Base-by-base conservation (phyloP, 2,329 filamentous ascomycete genomes). In the Annulohypoxylon truncatum region DNA sequence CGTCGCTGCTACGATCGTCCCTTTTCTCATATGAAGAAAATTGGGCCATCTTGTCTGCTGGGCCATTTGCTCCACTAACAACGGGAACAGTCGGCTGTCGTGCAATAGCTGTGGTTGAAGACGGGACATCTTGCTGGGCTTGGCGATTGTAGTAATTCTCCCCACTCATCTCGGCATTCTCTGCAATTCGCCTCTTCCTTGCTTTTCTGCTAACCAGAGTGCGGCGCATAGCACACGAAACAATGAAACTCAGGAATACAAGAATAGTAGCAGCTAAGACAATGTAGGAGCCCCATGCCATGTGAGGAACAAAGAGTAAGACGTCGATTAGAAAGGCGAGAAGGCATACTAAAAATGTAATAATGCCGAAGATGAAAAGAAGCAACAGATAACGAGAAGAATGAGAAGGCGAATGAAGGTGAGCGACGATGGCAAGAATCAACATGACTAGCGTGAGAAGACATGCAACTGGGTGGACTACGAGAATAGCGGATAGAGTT, bases 161-260 rank as follows among this genome's bases (percentile, higher is more conserved):
- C 26, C 95, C 95, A 77, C 92, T 98, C 94, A 98, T 98, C 77
- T 98, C 94, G 6, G 94, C 93, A 77, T 98, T 97, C 78, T 96
- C 92, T 2, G 90, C 93, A 76, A 98, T 96, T 47, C 93, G 89
- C 82, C 90, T 93, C 84, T 96, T 94, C 67, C 94, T 88, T n/a
- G 94, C 92, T 82, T 97, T 97, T 73, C 95, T 89, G 78, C 92
- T 92, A 66, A 97, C 92, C 61, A 98, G 83, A 2, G 94, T 96
- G 65, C 95, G 89, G 69, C 96, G 91, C 94, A 98, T 98, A 20
- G 93, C 94, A 77, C 94, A 99, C 7, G 94, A 94, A 33, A 97
- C 89, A 61, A 99, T 86, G 42, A 90, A 91, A 76, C 92, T 92
- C 22, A 93, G 83, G 54, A 92, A 89, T 52, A 97, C 92, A 59